Evolutionary conservation across 192 early-diverging fungal genomes (phyloP).

Genomic region (Allomyces javanicus): DNA sequence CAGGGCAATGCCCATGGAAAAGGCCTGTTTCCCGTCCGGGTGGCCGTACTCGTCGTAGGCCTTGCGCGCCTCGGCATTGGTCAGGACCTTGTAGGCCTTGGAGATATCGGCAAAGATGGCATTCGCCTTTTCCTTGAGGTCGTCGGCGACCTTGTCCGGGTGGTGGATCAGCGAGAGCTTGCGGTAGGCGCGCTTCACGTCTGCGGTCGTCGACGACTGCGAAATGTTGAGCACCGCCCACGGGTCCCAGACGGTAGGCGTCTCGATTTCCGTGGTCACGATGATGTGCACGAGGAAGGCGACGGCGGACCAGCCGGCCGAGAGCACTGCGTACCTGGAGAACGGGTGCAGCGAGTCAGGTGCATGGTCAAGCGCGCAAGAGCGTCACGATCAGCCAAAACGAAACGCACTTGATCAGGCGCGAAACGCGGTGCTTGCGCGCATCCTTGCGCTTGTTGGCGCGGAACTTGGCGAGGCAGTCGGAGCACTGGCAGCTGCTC

Average conservation of each 20-base stretch:
- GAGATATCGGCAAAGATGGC: conserved; percentile 65
- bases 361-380: too few species aligned
- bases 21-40: conserved; percentile 88
- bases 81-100: conserved; percentile 89
- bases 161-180: conserved; percentile 37
- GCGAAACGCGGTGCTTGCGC: neutral
- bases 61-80: conserved; percentile 69
- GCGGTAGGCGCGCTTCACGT: conserved; percentile 28
- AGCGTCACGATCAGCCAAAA: neutral
- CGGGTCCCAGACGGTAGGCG: conserved; percentile 73
- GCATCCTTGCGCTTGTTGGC: neutral
- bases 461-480: neutral
- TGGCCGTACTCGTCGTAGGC: conserved; percentile 92
- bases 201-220: conserved; percentile 13
- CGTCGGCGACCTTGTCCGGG: conserved; percentile 54
- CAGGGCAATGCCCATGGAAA: conserved; percentile 81
- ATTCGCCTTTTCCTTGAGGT: conserved; percentile 45
- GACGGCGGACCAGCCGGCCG: conserved; percentile 43
- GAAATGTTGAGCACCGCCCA: conserved; percentile 69
- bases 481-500: neutral
- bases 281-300: conserved; percentile 41
- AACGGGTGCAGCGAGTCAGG: too few species aligned
- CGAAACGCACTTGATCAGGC: conserved; percentile 8
- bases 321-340: conserved; percentile 13
- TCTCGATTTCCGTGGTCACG: conserved; percentile 37